Base-by-base conservation (phyloP, 345 rosid species). In the Eucalyptus pauciflora region DNA sequence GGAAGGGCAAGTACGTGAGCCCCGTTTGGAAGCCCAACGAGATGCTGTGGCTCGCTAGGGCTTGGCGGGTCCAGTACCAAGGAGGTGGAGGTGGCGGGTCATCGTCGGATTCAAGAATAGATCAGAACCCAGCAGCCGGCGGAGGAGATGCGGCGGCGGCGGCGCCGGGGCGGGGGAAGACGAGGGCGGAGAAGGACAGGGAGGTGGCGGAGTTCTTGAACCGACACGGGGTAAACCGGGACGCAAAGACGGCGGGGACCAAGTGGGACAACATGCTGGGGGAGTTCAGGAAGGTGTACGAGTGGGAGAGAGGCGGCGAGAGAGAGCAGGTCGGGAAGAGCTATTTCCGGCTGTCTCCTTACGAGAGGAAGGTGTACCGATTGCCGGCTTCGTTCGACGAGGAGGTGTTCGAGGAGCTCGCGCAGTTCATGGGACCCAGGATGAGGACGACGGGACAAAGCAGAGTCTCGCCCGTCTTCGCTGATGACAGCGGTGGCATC, bases 241-340 rank as follows among this genome's bases (percentile, higher is more conserved):
- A 98, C 88, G 94, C 99, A 8, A 98, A 98, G 92, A 98, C 98
- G 9, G 98, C 99, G 17, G 98, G 99, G 50, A 98, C 99, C 17
- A 98, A 98, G 89, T 98, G 99, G 99, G 99, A 98, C 91, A 98
- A 98, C 90, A 98, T 98, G 99, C 92, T 98, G 89, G 99, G 99
- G 24, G 99, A 98, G 92, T 98, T 97, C 62, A 93, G 99, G 89
- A 98, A 97, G 89, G 99, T 98, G 8, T 93, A 94, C 88, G 99
- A 98, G 76, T 98, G 99, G 99, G 99, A 98, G 87, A 95, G 95
- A 91, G 96, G 97, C 2, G 94, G 94, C 12, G 98, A 95, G 60
- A 91, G 94, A 79, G 98, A 96, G 45, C 96, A 92, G 37, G 90
- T 93, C 25, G 99, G 98, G 16, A 98, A 97, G 93, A 98, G 99